Percentiles rank a stretch among this genome's conserved stretches.
Evolutionary conservation across 176 grass and related monocot genomes (phyloP).

Genomic region (Aechmea fasciata): DNA sequence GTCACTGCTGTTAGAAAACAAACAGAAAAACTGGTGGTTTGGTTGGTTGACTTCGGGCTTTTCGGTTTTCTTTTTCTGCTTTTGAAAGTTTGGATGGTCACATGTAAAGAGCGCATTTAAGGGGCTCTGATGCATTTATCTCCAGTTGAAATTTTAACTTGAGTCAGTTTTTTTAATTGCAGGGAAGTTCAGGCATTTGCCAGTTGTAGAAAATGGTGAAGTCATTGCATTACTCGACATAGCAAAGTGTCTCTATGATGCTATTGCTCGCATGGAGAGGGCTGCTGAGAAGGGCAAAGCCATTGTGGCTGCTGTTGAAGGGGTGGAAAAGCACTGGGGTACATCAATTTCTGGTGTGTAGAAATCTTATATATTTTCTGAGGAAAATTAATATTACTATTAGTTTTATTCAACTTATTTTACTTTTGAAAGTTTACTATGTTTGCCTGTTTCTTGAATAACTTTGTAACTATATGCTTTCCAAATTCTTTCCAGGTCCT

Average conservation of each 20-base stretch:
- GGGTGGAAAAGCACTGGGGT: slow-evolving; percentile 89
- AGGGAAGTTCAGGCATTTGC: slow-evolving; percentile 98
- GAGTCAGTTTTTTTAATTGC: neutral
- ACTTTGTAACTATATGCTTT: neutral
- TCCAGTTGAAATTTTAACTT: neutral
- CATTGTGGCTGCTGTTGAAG: slow-evolving; percentile 91
- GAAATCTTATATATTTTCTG: neutral
- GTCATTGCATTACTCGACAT: slow-evolving; percentile 93
- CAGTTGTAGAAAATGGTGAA: slow-evolving; percentile 95
- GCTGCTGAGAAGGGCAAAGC: slow-evolving; percentile 99
- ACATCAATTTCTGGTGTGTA: slow-evolving; percentile 61
- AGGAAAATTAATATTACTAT: neutral
- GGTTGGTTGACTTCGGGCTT: no score
- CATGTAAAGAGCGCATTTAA: no score
- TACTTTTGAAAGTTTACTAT: neutral
- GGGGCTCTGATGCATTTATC: neutral
- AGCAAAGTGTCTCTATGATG: slow-evolving; percentile 97
- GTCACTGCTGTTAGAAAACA: no score
- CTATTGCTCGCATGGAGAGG: slow-evolving; percentile 94
- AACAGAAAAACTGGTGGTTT: no score
- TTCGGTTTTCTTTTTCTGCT: no score
- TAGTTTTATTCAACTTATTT: neutral
- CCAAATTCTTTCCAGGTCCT: slow-evolving; percentile 46
- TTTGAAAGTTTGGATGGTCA: no score
- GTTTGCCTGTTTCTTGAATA: neutral